Conservation (phyloP, 2,329 filamentous ascomycete species). For the Calonectria pauciramosa region DNA sequence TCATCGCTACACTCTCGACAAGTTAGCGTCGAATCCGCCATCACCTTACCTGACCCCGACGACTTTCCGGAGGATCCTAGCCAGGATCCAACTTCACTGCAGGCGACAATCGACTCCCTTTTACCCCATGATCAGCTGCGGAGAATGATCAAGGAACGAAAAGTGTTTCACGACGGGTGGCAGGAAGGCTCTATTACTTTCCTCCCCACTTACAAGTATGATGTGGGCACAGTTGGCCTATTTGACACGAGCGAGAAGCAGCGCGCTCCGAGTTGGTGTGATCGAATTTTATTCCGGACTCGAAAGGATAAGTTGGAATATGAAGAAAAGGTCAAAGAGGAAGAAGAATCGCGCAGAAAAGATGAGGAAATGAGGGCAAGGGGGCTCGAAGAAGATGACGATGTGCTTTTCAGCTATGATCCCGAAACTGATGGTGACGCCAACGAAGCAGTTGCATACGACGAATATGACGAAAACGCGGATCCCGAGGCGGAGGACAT, state of each 20-base stretch:
- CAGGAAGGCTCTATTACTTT: conserved; percentile 89
- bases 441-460: conserved; percentile 65
- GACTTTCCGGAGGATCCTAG: conserved; percentile 77
- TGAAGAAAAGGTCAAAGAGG: conserved; percentile 73
- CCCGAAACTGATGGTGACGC: conserved; percentile 78
- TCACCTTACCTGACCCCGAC: conserved; percentile 71
- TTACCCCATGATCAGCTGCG: conserved; percentile 91
- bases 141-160: conserved; percentile 79
- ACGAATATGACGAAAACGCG: conserved; percentile 68
- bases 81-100: conserved; percentile 86
- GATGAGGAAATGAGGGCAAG: conserved; percentile 89
- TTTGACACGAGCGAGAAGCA: conserved; percentile 98
- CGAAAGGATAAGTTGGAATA: conserved; percentile 77
- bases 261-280: conserved; percentile 95
- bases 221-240: conserved; percentile 89
- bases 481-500: conserved; percentile 62
- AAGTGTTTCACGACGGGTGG: conserved; percentile 93
- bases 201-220: conserved; percentile 97
- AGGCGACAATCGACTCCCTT: conserved; percentile 89
- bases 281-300: conserved; percentile 90
- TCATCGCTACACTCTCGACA: conserved; percentile 51
- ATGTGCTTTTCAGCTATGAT: conserved; percentile 91
- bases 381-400: conserved; percentile 85
- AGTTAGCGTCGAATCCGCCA: conserved; percentile 56
- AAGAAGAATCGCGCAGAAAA: conserved; percentile 75